Evolutionary conservation across 2,329 filamentous ascomycete species (phyloP), one percentile per base, ranked within the genome.

Genomic region (Tolypocladium amazonense): DNA sequence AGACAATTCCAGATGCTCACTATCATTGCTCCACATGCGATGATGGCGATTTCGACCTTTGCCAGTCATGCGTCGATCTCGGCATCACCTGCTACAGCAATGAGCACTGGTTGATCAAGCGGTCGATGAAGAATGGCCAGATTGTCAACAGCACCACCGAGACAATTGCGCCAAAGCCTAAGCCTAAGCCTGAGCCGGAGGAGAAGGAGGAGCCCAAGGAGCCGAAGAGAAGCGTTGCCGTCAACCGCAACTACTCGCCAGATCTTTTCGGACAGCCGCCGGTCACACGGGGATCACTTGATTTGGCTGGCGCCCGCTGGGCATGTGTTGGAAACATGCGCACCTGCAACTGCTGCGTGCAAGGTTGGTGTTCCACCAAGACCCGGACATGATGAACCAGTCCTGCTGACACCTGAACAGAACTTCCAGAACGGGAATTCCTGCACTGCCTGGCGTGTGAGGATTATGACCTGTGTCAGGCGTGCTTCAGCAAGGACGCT

Each of bases 11-110:
- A 35, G 86, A 91, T 66, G 83, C 86, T 57, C 93, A 99, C 75
- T 99, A 90, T 74, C 94, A 99, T 76, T 99, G 95, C 79, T 89
- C 89, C 65, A 90, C 89, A 60, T 99, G 94, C 71, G 91, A 97
- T 64, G 85, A 88, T 60, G 94, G 93, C 47, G 94, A 99, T 73
- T 99, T 92, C 69, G 94, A 99, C 70, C 83, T 99, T 37, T 99
- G 95, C 79, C 82, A 86, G 64, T 74, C 79, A 7, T 99, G 94
- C 69, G 85, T 97, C 56, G 82, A 86, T 56, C 77, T 80, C 50
- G 92, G 92, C 63, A 80, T 88, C 60, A 83, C 89, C 47, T 99
- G 95, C 78, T 83, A 86, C 63, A 87, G 87, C 60, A 82, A 87
- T 37, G 83, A 85, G 63, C 94, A 99, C 76, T 97, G 92, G 92